A percentile compares a stretch with the other conserved stretches of the same genome.
Evolutionary conservation across 306 rosid species (phyloP).

Genomic region (Lathyrus tuberosus): DNA sequence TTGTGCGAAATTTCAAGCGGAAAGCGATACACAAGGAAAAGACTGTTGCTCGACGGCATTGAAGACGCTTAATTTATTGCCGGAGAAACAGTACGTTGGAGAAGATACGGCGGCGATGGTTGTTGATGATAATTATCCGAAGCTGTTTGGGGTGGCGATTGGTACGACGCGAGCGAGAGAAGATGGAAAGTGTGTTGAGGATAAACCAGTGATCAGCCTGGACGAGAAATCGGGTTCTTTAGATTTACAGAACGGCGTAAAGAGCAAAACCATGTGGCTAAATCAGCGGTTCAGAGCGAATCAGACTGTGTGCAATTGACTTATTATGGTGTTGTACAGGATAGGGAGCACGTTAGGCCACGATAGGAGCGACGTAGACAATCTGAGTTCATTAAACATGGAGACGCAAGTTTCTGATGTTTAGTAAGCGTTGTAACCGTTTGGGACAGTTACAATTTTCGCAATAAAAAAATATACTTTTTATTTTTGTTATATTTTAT

Average conservation of each 20-base stretch:
- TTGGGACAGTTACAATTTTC: too few relatives aligned
- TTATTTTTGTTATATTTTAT: too few relatives aligned
- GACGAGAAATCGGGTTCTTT: constrained; percentile 59
- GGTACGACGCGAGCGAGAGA: constrained; percentile 68
- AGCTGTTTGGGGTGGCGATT: constrained; percentile 65
- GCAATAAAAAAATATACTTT: too few relatives aligned
- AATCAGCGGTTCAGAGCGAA: too few relatives aligned
- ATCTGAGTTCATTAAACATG: constrained; percentile 38
- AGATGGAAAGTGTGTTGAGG: constrained; percentile 37
- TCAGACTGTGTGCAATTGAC: constrained; percentile 70
- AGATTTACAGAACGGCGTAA: constrained; percentile 36
- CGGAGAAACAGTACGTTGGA: constrained; percentile 37
- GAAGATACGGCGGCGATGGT: background rate
- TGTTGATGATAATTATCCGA: constrained; percentile 40
- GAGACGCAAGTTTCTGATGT: too few relatives aligned
- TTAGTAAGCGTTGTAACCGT: too few relatives aligned
- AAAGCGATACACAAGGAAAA: constrained; percentile 38
- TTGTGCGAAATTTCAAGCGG: constrained; percentile 44
- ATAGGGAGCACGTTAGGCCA: constrained; percentile 21
- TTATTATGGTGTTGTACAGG: background rate
- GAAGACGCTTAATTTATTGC: constrained; percentile 59
- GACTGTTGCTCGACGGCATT: background rate
- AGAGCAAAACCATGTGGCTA: constrained; percentile 58
- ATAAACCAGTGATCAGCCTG: constrained; percentile 45
- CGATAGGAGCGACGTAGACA: constrained; percentile 36